These are phyloP conservation scores for Rhynchosporium graminicola DNA, from an alignment of 2,329 filamentous ascomycete genomes.

Conservation along the genomic window DNA sequence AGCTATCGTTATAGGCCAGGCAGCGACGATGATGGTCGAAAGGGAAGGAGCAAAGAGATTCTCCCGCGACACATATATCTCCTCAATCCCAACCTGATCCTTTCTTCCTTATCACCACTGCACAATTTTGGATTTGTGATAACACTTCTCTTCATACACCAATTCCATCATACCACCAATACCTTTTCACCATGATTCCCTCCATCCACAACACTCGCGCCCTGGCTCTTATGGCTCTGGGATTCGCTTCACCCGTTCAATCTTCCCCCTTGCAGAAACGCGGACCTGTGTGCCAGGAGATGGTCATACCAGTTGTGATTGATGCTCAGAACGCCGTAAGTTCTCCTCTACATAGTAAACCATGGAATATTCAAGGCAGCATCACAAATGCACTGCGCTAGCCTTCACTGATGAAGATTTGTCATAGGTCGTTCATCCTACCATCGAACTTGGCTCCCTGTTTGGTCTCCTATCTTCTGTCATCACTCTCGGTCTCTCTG, in stretches of 20 bases:
- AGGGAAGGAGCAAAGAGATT: slow-evolving; percentile 5
- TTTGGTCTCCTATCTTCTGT: slow-evolving; percentile 12
- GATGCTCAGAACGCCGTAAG: slow-evolving; percentile 18
- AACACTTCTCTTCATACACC: slow-evolving; percentile 13
- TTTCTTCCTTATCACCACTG: slow-evolving; percentile 5
- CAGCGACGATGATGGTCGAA: neutral
- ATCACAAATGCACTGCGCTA: neutral
- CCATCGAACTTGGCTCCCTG: slow-evolving; percentile 10
- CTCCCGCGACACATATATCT: neutral
- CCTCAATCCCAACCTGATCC: neutral
- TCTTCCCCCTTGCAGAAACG: slow-evolving; percentile 11
- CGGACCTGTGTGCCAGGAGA: slow-evolving; percentile 18
- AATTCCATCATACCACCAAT: slow-evolving; percentile 9
- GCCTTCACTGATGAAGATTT: neutral
- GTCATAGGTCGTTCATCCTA: slow-evolving; percentile 10
- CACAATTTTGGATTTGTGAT: slow-evolving; percentile 16
- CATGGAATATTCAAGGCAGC: neutral
- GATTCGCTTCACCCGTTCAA: neutral
- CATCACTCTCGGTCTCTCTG: slow-evolving; percentile 13
- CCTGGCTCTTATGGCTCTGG: slow-evolving; percentile 1
- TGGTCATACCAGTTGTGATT: slow-evolving; percentile 24
- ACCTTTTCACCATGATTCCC: slow-evolving; percentile 4
- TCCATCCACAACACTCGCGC: neutral
- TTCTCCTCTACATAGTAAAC: neutral
- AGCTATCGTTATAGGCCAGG: neutral